These are phyloP conservation scores for Trypanosoma rangeli DNA, from an alignment of 208 protist genomes.

Conservation along the genomic window DNA sequence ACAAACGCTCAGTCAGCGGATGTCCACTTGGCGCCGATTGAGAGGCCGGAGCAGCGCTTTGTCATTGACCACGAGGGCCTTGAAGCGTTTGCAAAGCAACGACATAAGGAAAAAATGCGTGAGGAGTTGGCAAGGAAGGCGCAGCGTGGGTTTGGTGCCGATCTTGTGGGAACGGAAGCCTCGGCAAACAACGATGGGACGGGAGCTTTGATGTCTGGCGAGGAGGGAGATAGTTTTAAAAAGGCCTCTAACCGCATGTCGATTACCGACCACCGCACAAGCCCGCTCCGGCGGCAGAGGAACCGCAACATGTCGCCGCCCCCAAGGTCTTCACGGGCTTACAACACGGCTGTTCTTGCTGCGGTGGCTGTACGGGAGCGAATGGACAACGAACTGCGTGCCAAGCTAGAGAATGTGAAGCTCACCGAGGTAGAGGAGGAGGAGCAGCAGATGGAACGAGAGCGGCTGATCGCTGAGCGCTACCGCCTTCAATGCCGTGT, in stretches of 20 bases:
- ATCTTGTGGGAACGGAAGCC: conserved; percentile 55
- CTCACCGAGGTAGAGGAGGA: conserved; percentile 82
- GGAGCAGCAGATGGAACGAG: conserved; percentile 63
- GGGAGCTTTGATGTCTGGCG: background rate
- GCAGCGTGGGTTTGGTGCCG: conserved; percentile 85
- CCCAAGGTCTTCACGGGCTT: conserved; percentile 31
- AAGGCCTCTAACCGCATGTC: background rate
- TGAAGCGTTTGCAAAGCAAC: conserved; percentile 55
- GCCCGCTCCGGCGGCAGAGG: background rate
- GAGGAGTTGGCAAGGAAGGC: conserved; percentile 80
- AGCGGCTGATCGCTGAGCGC: conserved; percentile 68
- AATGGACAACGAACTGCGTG: conserved; percentile 77
- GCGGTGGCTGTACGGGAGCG: conserved; percentile 64
- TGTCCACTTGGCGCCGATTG: conserved; percentile 38
- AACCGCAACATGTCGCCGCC: conserved; percentile 11
- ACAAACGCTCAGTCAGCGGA: conserved; percentile 22
- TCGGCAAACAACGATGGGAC: background rate
- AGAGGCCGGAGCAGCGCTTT: conserved; percentile 76
- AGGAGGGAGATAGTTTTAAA: background rate
- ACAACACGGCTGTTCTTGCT: conserved; percentile 45
- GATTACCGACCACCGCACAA: background rate
- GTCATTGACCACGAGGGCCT: conserved; percentile 60
- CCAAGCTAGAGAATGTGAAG: conserved; percentile 83
- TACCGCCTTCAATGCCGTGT: conserved; percentile 50
- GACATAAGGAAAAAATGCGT: conserved; percentile 43